These are phyloP conservation scores for Skeletonema grethae DNA, from an alignment of 108 stramenopile species.

Conservation along the genomic window DNA sequence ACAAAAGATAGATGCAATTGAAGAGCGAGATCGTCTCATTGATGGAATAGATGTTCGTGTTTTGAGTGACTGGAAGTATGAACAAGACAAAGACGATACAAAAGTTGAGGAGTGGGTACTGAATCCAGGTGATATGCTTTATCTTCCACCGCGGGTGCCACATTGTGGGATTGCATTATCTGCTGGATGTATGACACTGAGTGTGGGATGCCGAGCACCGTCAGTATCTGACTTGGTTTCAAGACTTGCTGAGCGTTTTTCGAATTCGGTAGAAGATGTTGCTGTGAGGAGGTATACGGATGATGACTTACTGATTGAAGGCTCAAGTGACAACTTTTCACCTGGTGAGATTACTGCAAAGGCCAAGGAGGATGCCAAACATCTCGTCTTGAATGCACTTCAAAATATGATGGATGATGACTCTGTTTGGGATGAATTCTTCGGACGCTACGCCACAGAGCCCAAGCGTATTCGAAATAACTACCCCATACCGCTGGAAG, in stretches of 20 bases:
- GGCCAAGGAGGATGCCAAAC: slow-evolving; percentile 61
- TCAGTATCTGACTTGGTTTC: slow-evolving; percentile 77
- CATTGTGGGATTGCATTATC: slow-evolving; percentile 84
- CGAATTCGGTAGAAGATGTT: slow-evolving; percentile 34
- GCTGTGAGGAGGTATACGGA: slow-evolving; percentile 58
- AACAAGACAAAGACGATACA: background rate
- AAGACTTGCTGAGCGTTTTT: slow-evolving; percentile 59
- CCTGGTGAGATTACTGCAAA: slow-evolving; percentile 43
- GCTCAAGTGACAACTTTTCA: slow-evolving; percentile 3
- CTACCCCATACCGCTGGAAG: slow-evolving; percentile 57
- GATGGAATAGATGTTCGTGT: slow-evolving; percentile 77
- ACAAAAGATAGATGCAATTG: slow-evolving; percentile 39
- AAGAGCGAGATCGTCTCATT: slow-evolving; percentile 64
- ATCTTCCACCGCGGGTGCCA: slow-evolving; percentile 89
- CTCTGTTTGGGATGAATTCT: slow-evolving; percentile 66
- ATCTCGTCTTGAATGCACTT: slow-evolving; percentile 62
- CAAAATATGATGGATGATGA: slow-evolving; percentile 57
- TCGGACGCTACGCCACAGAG: slow-evolving; percentile 71
- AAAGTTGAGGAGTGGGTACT: slow-evolving; percentile 55
- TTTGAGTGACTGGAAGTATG: slow-evolving; percentile 35
- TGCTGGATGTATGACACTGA: slow-evolving; percentile 80
- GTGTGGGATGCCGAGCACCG: slow-evolving; percentile 86
- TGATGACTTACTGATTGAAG: slow-evolving; percentile 25
- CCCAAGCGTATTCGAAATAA: slow-evolving; percentile 56
- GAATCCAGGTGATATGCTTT: slow-evolving; percentile 87